A percentile compares a stretch with the other conserved stretches of the same genome.
phyloP scores from a whole-genome alignment of 345 rosid genomes.

The Brassica juncea region DNA sequence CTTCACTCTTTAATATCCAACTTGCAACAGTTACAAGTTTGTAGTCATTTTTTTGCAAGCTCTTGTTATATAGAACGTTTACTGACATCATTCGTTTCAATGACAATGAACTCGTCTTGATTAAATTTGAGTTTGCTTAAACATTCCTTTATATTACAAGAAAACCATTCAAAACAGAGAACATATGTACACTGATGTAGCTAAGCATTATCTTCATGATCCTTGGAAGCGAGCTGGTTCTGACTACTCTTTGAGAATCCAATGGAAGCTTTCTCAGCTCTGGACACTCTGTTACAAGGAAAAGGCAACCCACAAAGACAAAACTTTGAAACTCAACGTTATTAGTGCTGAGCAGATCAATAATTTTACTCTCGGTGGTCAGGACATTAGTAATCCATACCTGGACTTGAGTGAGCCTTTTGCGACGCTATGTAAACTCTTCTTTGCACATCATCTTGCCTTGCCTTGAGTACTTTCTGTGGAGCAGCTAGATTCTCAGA shows the following conservation, averaged over 20 bases:
- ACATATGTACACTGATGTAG: neutral
- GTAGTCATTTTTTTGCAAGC: neutral
- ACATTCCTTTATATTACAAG: neutral
- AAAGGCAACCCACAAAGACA: neutral
- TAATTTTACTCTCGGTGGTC: neutral
- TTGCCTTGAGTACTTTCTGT: neutral
- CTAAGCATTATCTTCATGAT: neutral
- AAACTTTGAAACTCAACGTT: neutral
- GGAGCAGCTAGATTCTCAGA: neutral
- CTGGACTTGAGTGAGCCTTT: neutral
- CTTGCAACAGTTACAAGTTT: slow-evolving; percentile 4
- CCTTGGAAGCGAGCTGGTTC: neutral
- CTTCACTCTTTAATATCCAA: neutral
- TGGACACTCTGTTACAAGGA: neutral
- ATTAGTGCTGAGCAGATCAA: neutral
- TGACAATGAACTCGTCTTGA: neutral
- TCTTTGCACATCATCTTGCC: neutral
- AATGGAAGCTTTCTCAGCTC: neutral
- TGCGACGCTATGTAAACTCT: neutral
- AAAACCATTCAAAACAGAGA: neutral
- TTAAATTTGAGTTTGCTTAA: neutral
- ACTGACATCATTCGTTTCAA: neutral
- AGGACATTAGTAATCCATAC: neutral
- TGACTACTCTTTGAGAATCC: neutral
- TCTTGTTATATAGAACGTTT: neutral